Conservation (phyloP, 2,329 filamentous ascomycete species). For the Aureobasidium melanogenum region DNA sequence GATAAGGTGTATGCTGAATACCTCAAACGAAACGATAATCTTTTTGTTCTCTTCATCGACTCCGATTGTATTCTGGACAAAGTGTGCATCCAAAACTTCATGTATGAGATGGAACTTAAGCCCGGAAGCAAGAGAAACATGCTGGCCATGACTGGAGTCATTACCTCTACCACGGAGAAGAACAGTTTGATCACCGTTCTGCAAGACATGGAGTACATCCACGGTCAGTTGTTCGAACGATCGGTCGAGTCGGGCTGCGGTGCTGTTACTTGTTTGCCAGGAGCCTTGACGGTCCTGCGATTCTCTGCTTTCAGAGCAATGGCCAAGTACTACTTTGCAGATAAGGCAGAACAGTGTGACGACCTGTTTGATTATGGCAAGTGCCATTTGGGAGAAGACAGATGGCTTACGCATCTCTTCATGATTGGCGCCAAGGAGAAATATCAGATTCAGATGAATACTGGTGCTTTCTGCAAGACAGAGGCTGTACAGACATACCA, state of each 20-base stretch:
- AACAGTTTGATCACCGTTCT: constrained; percentile 84
- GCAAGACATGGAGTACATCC: constrained; percentile 97
- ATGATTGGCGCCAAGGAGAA: constrained; percentile 93
- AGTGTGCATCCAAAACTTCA: constrained; percentile 90
- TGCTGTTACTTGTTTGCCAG: constrained; percentile 87
- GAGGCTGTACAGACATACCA: constrained; percentile 85
- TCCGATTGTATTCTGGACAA: constrained; percentile 91
- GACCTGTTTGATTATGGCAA: constrained; percentile 97
- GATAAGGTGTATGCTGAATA: constrained; percentile 88
- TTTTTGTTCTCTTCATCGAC: constrained; percentile 95
- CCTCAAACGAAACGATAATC: constrained; percentile 75
- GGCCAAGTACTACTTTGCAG: constrained; percentile 97
- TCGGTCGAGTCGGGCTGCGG: constrained; percentile 93
- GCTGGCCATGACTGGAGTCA: constrained; percentile 96
- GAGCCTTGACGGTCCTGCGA: constrained; percentile 88
- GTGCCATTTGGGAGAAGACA: constrained; percentile 87
- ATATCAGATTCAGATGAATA: constrained; percentile 97
- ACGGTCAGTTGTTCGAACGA: constrained; percentile 91
- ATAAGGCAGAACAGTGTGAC: constrained; percentile 90
- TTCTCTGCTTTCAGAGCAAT: constrained; percentile 95
- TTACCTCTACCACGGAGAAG: constrained; percentile 84
- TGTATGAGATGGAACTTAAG: constrained; percentile 97
- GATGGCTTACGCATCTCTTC: constrained; percentile 95
- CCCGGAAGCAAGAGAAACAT: constrained; percentile 86
- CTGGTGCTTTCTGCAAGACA: constrained; percentile 95